Percentiles rank a stretch among this genome's conserved stretches.
Conservation (phyloP, 352 stramenopile genomes). For the Phytophthora rubi region DNA sequence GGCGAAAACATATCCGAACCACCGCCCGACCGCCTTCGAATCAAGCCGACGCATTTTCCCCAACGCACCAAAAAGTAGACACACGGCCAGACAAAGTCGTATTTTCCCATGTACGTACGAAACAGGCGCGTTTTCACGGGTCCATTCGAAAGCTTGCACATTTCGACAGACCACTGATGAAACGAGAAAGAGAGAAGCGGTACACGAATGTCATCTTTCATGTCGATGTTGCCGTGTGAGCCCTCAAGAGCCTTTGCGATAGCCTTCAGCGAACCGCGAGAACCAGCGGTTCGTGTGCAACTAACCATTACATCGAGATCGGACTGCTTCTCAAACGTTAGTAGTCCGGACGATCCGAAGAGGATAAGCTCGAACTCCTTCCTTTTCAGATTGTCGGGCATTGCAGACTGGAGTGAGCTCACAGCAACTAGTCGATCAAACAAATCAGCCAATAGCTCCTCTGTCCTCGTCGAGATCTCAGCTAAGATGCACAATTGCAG, state of each 20-base stretch:
- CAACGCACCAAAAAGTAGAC: constrained; percentile 78
- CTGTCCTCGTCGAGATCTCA: constrained; percentile 53
- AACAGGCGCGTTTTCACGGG: constrained; percentile 78
- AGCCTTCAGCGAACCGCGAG: constrained; percentile 33
- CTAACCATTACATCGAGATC: constrained; percentile 74
- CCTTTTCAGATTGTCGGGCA: constrained; percentile 50
- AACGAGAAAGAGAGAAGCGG: constrained; percentile 71
- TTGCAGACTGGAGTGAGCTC: constrained; percentile 43
- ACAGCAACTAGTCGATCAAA: constrained; percentile 75
- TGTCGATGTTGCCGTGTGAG: constrained; percentile 42
- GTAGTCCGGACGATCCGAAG: constrained; percentile 72
- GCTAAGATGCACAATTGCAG: constrained; percentile 68
- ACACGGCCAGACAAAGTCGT: constrained; percentile 81
- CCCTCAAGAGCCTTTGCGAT: constrained; percentile 43
- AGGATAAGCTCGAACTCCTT: constrained; percentile 56
- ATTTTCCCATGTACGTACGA: constrained; percentile 66
- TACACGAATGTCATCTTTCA: constrained; percentile 60
- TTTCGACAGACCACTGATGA: constrained; percentile 70
- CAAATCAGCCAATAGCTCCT: constrained; percentile 59
- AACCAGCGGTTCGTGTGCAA: not conserved
- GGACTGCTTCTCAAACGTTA: constrained; percentile 82
- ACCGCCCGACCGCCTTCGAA: constrained; percentile 58
- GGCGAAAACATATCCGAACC: constrained; percentile 67
- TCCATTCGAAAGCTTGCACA: constrained; percentile 62
- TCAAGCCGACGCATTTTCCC: constrained; percentile 72